Evolutionary conservation across 2,329 filamentous ascomycete genomes (phyloP).

Genomic region (Sporothrix phasma): DNA sequence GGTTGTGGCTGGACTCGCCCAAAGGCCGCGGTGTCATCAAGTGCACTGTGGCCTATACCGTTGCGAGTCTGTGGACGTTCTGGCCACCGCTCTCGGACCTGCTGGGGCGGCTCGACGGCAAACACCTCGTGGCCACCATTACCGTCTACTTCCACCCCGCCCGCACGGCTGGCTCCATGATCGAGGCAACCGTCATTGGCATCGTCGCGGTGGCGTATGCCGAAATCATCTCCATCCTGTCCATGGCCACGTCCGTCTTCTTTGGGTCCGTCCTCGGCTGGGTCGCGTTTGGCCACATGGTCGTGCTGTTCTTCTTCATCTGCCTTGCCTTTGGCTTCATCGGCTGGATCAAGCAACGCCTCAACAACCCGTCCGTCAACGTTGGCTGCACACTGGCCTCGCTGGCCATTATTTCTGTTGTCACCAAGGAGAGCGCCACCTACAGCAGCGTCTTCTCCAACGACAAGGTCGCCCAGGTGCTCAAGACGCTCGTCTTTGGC

Average conservation of each 20-base stretch:
- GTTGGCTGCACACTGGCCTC: conserved; percentile 78
- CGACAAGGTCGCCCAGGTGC: conserved; percentile 68
- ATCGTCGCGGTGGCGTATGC: conserved; percentile 71
- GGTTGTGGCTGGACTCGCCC: conserved; percentile 57
- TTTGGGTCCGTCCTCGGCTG: conserved; percentile 59
- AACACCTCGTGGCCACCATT: conserved; percentile 87
- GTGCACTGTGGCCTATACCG: conserved; percentile 78
- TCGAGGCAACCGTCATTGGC: conserved; percentile 71
- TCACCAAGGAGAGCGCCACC: conserved; percentile 85
- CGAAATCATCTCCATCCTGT: conserved; percentile 63
- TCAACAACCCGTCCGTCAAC: conserved; percentile 71
- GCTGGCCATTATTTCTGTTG: conserved; percentile 76
- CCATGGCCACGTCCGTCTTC: conserved; percentile 79
- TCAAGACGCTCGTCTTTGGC: conserved; percentile 77
- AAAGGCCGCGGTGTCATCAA: conserved; percentile 76
- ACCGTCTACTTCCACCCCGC: conserved; percentile 94
- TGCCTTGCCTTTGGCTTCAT: conserved; percentile 80
- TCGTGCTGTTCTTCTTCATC: conserved; percentile 75
- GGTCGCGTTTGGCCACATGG: conserved; percentile 61
- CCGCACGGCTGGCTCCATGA: conserved; percentile 77
- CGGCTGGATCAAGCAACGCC: conserved; percentile 74
- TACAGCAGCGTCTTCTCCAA: conserved; percentile 73
- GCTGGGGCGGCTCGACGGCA: conserved; percentile 76
- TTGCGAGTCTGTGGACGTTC: conserved; percentile 81
- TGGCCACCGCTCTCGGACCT: conserved; percentile 61